Evolutionary conservation across 805 yeast genomes (phyloP).

Genomic region (Starmerella scarabaei): DNA sequence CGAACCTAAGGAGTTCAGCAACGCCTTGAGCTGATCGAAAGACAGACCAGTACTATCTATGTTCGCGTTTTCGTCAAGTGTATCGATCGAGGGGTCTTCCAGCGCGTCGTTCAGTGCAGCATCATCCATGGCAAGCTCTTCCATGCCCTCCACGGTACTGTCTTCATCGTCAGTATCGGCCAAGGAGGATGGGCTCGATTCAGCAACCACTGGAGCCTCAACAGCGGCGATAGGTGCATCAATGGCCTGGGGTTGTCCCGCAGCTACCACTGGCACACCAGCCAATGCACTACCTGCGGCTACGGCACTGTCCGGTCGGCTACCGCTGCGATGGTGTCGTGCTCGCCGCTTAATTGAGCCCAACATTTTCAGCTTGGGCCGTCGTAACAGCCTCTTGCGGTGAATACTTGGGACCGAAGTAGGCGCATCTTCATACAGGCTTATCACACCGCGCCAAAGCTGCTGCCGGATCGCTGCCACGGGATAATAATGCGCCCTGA

Average conservation of each 20-base stretch:
- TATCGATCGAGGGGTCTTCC: background rate
- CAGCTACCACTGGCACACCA: too few relatives aligned
- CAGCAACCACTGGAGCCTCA: background rate
- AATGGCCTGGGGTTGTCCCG: too few relatives aligned
- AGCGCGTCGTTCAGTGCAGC: background rate
- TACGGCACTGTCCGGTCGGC: too few relatives aligned
- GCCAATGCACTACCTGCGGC: too few relatives aligned
- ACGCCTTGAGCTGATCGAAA: conserved; percentile 46
- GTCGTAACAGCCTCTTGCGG: background rate
- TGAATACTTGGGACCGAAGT: background rate
- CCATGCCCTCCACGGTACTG: too few relatives aligned
- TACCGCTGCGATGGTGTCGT: too few relatives aligned
- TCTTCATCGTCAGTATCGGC: too few relatives aligned
- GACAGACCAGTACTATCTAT: conserved; percentile 28
- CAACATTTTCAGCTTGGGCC: background rate
- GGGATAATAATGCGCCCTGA: conserved; percentile 54
- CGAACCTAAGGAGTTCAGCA: conserved; percentile 54
- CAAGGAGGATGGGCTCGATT: too few relatives aligned
- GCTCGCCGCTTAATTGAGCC: background rate
- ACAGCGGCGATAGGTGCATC: background rate
- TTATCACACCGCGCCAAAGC: conserved; percentile 55
- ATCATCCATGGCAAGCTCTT: too few relatives aligned
- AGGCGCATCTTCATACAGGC: conserved; percentile 33
- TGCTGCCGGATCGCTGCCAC: conserved; percentile 50
- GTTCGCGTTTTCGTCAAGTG: background rate